phyloP scores from a whole-genome alignment of 306 rosid species.

The Astragalus membranaceus region DNA sequence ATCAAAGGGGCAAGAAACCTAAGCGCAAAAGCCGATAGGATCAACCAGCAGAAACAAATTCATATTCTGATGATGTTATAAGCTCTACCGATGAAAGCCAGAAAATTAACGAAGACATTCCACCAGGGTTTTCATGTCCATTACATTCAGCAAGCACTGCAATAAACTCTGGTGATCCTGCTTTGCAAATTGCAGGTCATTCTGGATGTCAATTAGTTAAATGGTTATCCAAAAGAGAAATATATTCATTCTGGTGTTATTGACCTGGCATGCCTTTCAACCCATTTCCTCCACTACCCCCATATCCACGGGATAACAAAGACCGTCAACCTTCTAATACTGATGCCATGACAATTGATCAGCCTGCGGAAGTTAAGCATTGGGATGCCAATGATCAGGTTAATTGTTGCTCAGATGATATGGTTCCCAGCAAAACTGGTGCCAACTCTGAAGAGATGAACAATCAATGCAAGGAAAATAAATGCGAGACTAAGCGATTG shows the following conservation, averaged over 20 bases:
- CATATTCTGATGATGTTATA: conserved; percentile 32
- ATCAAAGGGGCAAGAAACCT: conserved; percentile 37
- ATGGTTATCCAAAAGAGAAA: conserved; percentile 71
- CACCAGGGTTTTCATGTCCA: conserved; percentile 92
- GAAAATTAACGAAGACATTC: conserved; percentile 57
- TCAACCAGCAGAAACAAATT: conserved; percentile 65
- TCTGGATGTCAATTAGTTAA: conserved; percentile 29
- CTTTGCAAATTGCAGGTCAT: conserved; percentile 25
- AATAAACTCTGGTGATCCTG: conserved; percentile 25
- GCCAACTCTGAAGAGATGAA: conserved; percentile 33
- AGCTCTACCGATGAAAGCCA: conserved; percentile 31
- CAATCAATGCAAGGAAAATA: conserved; percentile 24
- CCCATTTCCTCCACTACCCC: conserved; percentile 91
- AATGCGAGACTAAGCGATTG: conserved; percentile 33
- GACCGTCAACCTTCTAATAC: conserved; percentile 36
- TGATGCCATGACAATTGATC: conserved; percentile 21
- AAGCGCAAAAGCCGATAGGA: conserved; percentile 99
- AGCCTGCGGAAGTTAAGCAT: conserved; percentile 34
- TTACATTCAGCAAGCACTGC: conserved; percentile 31
- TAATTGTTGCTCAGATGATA: conserved; percentile 40
- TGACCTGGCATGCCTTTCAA: conserved; percentile 91
- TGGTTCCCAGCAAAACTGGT: conserved; percentile 45
- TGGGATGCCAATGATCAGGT: conserved; percentile 27
- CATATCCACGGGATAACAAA: conserved; percentile 44
- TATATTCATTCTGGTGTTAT: conserved; percentile 59